Evolutionary conservation across 306 rosid genomes (phyloP).

Genomic region (Castanopsis chinensis): DNA sequence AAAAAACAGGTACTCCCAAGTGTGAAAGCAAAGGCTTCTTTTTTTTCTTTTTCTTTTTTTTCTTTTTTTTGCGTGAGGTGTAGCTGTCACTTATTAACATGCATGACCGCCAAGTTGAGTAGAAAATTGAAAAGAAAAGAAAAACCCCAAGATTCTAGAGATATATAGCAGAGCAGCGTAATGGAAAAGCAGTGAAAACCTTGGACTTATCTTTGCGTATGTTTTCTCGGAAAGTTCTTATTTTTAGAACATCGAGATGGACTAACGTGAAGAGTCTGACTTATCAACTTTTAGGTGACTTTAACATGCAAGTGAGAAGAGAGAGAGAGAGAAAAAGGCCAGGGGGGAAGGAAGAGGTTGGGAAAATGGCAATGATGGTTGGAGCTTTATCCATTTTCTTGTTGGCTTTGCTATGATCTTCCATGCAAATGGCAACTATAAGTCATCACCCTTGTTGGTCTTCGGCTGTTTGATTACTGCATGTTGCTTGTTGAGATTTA

Average conservation of each 20-base stretch:
- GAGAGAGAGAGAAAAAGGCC: not conserved
- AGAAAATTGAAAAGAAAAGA: not conserved
- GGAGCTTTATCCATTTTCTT: conserved; percentile 17
- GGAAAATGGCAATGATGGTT: not conserved
- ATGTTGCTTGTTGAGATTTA: too few relatives aligned
- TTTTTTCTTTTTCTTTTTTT: not conserved
- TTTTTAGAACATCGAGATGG: conserved; percentile 25
- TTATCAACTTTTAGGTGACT: conserved; percentile 14
- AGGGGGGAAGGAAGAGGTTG: not conserved
- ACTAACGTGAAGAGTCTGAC: conserved; percentile 50
- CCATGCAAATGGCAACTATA: not conserved
- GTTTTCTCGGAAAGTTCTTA: conserved; percentile 41
- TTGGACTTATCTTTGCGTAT: conserved; percentile 13
- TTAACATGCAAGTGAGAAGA: conserved; percentile 33
- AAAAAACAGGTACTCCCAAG: conserved; percentile 20
- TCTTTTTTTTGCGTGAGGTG: conserved; percentile 31
- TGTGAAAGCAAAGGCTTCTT: conserved; percentile 49
- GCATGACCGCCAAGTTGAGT: conserved; percentile 14
- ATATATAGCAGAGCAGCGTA: conserved; percentile 2
- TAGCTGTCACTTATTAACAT: conserved; percentile 54
- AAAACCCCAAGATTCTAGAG: not conserved
- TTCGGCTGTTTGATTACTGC: too few relatives aligned
- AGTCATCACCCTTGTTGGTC: not conserved
- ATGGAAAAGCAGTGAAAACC: not conserved
- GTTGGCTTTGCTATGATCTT: not conserved